These are phyloP conservation scores for Quercus alba DNA, from an alignment of 306 rosid genomes.

Conservation along the genomic window DNA sequence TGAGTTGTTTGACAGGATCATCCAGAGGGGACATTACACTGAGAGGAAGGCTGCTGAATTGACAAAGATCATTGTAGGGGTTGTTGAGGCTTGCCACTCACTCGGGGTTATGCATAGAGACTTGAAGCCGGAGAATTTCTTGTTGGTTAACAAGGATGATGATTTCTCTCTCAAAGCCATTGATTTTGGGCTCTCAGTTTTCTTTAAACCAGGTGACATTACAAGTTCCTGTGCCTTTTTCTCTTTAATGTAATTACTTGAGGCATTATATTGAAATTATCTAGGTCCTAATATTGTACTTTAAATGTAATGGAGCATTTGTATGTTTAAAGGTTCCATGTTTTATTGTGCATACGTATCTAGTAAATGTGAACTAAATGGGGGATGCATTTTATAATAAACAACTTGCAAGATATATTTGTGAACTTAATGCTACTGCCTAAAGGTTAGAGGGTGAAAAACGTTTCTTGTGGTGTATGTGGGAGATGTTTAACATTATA, in stretches of 20 bases:
- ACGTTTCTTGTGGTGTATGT: neutral
- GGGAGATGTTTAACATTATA: slow-evolving; percentile 21
- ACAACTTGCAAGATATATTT: neutral
- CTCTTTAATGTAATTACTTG: neutral
- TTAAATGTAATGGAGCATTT: neutral
- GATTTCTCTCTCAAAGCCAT: slow-evolving; percentile 96
- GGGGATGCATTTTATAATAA: neutral
- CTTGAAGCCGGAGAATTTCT: slow-evolving; percentile 90
- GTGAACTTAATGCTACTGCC: neutral
- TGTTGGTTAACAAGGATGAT: slow-evolving; percentile 85
- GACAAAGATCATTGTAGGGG: slow-evolving; percentile 86
- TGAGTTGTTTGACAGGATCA: slow-evolving; percentile 86
- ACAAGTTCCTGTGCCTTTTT: neutral
- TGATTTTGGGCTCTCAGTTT: slow-evolving; percentile 95
- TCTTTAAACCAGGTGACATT: slow-evolving; percentile 83
- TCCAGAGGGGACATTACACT: slow-evolving; percentile 89
- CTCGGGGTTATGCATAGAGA: slow-evolving; percentile 97
- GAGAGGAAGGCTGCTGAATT: slow-evolving; percentile 91
- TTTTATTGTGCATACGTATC: neutral
- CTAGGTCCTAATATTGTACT: neutral
- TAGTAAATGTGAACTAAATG: neutral
- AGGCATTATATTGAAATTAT: neutral
- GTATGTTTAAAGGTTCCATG: neutral
- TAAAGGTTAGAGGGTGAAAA: neutral
- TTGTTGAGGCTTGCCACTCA: slow-evolving; percentile 93